phyloP scores from a whole-genome alignment of 1,139 yeast genomes.

The Pichia terricola region DNA sequence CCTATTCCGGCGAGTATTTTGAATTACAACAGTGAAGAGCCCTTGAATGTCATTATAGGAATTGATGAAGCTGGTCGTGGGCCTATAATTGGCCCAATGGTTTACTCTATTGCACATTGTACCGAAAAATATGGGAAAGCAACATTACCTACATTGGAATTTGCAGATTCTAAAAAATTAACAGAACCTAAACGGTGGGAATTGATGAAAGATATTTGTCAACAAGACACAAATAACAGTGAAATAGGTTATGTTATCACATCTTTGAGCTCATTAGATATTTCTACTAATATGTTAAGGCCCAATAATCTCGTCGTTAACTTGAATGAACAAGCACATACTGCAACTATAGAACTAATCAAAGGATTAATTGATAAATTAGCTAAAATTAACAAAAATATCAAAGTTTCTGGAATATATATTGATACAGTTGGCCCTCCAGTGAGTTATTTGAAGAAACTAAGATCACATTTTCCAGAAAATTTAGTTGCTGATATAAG shows the following conservation, averaged over 20 bases:
- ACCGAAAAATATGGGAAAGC: conserved; percentile 40
- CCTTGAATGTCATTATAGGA: conserved; percentile 49
- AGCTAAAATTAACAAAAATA: conserved; percentile 19
- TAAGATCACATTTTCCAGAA: conserved; percentile 58
- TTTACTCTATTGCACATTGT: conserved; percentile 81
- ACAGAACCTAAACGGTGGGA: conserved; percentile 61
- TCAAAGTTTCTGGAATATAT: conserved; percentile 48
- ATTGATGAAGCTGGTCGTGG: conserved; percentile 99
- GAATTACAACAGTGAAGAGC: not conserved
- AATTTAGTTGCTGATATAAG: conserved; percentile 42
- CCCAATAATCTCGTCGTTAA: conserved; percentile 53
- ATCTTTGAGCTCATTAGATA: conserved; percentile 78
- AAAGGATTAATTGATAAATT: conserved; percentile 50
- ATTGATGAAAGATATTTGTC: conserved; percentile 43
- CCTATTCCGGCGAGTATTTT: conserved; percentile 1
- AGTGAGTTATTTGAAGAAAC: conserved; percentile 64
- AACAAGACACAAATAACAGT: conserved; percentile 32
- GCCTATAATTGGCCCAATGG: conserved; percentile 96
- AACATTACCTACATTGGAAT: conserved; percentile 52
- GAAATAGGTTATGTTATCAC: conserved; percentile 80
- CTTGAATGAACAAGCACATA: conserved; percentile 93
- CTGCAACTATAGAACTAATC: conserved; percentile 76
- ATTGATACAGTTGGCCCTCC: conserved; percentile 99
- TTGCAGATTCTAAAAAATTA: conserved; percentile 86
- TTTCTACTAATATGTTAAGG: conserved; percentile 79